Conservation (phyloP, 2,329 filamentous ascomycete genomes). For the Sporothrix pallida region DNA sequence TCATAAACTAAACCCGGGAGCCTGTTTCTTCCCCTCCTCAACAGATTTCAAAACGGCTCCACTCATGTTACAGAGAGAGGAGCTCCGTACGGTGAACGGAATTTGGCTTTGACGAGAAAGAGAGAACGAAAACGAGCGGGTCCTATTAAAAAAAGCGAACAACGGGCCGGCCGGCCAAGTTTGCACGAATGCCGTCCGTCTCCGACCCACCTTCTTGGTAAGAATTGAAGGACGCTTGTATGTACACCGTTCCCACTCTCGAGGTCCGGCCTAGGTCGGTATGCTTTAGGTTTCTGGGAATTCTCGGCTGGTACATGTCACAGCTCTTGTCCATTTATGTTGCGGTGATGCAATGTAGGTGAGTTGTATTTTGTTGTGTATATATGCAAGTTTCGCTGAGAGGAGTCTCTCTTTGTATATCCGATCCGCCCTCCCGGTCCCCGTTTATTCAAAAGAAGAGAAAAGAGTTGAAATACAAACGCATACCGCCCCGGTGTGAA, state of each 20-base stretch:
- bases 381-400: constrained; percentile 14
- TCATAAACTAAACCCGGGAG: not conserved
- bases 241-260: not conserved
- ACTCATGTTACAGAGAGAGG: not conserved
- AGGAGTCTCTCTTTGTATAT: not conserved
- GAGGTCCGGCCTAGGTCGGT: not conserved
- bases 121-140: constrained; percentile 1
- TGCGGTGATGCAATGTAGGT: not conserved
- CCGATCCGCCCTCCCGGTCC: not conserved
- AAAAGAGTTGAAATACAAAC: not conserved
- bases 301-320: not conserved
- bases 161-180: constrained; percentile 11
- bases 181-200: not conserved
- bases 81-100: not conserved
- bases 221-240: not conserved
- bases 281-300: not conserved
- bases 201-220: not conserved
- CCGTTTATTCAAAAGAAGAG: not conserved
- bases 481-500: not conserved
- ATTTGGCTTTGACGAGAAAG: not conserved
- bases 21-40: not conserved
- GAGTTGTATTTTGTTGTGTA: not conserved
- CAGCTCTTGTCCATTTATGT: not conserved
- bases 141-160: not conserved
- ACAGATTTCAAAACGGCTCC: not conserved